These are phyloP conservation scores for Euphorbia lathyris DNA, from an alignment of 345 rosid species.

Conservation along the genomic window DNA sequence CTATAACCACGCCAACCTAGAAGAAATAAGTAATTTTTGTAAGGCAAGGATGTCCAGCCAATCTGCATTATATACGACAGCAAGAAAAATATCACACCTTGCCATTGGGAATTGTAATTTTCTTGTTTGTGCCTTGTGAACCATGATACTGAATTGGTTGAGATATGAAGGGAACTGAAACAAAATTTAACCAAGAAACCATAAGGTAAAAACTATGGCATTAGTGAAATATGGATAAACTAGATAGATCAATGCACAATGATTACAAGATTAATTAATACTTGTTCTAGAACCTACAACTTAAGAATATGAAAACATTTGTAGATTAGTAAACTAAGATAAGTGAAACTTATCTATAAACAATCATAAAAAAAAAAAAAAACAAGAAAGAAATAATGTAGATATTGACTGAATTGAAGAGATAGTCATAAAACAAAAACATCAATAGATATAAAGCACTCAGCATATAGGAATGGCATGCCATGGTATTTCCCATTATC, in stretches of 20 bases:
- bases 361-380: background rate
- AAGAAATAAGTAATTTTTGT: background rate
- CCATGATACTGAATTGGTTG: conserved; percentile 13
- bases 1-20: conserved; percentile 30
- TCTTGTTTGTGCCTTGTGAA: conserved; percentile 10
- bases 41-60: background rate
- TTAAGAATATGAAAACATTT: background rate
- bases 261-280: background rate
- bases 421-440: background rate
- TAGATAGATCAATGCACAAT: background rate
- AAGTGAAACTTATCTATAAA: background rate
- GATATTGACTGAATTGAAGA: background rate
- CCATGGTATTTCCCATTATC: too few species aligned
- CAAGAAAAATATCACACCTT: conserved; percentile 13
- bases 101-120: conserved; percentile 25
- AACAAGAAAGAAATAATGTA: background rate
- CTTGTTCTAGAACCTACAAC: background rate
- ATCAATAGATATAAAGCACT: too few species aligned
- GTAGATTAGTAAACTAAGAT: background rate
- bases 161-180: conserved; percentile 13
- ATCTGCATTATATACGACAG: background rate
- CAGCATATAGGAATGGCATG: too few species aligned
- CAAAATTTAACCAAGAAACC: background rate
- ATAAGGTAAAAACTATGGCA: background rate
- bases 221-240: background rate